These are phyloP conservation scores for Myxozyma geophila DNA, from an alignment of 805 yeast species.

Conservation along the genomic window DNA sequence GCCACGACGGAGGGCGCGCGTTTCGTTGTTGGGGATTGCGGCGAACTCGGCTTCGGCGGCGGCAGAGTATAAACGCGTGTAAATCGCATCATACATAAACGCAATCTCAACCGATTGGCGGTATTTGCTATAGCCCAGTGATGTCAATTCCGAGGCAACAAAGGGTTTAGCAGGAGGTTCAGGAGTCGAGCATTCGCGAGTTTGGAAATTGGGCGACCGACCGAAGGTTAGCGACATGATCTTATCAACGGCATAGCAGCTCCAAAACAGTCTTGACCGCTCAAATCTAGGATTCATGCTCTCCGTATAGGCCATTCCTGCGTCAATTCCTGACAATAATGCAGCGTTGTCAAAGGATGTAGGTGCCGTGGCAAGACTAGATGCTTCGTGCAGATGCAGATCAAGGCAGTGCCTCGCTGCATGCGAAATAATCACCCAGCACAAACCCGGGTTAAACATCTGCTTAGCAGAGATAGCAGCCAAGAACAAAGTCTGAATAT, in stretches of 20 bases:
- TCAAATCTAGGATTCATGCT: slow-evolving; percentile 14
- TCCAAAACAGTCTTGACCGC: slow-evolving; percentile 30
- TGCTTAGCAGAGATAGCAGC: slow-evolving; percentile 32
- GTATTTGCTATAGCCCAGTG: slow-evolving; percentile 26
- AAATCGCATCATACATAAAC: slow-evolving; percentile 32
- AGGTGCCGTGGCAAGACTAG: neutral
- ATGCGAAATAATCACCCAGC: slow-evolving; percentile 32
- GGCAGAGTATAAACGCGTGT: slow-evolving; percentile 29
- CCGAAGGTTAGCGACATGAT: slow-evolving; percentile 31
- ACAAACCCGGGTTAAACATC: slow-evolving; percentile 31
- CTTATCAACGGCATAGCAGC: slow-evolving; percentile 28
- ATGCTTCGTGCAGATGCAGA: slow-evolving; percentile 19
- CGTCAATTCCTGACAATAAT: slow-evolving; percentile 11
- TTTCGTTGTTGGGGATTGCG: slow-evolving; percentile 5
- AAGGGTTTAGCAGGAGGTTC: slow-evolving; percentile 21
- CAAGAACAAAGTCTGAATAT: slow-evolving; percentile 25
- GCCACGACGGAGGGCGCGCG: slow-evolving; percentile 19
- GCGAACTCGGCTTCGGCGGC: slow-evolving; percentile 32
- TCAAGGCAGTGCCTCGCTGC: slow-evolving; percentile 32
- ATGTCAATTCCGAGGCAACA: slow-evolving; percentile 5
- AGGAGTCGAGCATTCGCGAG: slow-evolving; percentile 20
- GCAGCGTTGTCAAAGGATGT: neutral
- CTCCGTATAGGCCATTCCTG: slow-evolving; percentile 23
- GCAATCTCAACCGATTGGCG: slow-evolving; percentile 31
- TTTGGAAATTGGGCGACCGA: slow-evolving; percentile 29